Conservation (phyloP, 2,329 filamentous ascomycete genomes). For the Colletotrichum sp. region DNA sequence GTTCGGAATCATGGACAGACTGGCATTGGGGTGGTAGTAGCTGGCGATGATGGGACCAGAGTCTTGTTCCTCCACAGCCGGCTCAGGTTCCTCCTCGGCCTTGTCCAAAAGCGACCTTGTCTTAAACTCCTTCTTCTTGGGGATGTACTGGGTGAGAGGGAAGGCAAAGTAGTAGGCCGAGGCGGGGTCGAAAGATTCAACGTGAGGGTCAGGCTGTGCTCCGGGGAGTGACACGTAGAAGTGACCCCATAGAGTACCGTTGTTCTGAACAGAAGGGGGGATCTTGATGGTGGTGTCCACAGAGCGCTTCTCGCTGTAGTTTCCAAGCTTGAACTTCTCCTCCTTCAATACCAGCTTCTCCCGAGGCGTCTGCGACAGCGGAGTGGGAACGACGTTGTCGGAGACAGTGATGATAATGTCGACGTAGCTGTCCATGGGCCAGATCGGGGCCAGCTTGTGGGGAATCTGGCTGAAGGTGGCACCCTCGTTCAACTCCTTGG, state of each 20-base stretch:
- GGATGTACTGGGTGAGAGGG: conserved; percentile 86
- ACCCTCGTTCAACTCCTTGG: conserved; percentile 62
- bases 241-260: conserved; percentile 93
- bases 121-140: conserved; percentile 89
- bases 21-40: conserved; percentile 96
- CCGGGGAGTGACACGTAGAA: conserved; percentile 86
- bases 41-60: conserved; percentile 75
- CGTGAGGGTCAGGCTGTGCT: conserved; percentile 75
- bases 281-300: conserved; percentile 79
- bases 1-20: conserved; percentile 84
- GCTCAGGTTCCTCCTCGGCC: conserved; percentile 52
- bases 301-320: conserved; percentile 78
- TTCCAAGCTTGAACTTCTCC: conserved; percentile 77
- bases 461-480: conserved; percentile 70
- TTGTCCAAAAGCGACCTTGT: conserved; percentile 81
- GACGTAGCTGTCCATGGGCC: conserved; percentile 77
- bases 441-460: conserved; percentile 80
- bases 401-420: conserved; percentile 89
- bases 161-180: conserved; percentile 84
- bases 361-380: conserved; percentile 67
- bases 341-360: conserved; percentile 80
- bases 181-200: conserved; percentile 71
- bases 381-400: conserved; percentile 70
- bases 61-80: conserved; percentile 55
- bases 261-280: conserved; percentile 81